A percentile compares a stretch with the other conserved stretches of the same genome.
phyloP scores from a whole-genome alignment of 2,329 filamentous ascomycete genomes.

The Sarocladiaceae sp. region DNA sequence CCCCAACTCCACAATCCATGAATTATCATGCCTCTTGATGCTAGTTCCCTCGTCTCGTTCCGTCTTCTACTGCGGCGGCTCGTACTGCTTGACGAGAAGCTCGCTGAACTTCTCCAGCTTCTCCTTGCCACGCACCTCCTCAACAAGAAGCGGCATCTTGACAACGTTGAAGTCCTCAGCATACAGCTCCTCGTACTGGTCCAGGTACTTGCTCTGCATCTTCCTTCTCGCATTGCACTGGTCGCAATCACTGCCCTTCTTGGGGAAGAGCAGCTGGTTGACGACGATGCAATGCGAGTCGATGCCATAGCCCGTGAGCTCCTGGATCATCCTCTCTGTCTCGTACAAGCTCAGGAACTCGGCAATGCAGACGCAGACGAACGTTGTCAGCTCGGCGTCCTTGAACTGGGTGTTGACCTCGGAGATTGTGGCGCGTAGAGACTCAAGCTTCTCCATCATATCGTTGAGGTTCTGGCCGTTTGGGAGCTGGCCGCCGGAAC shows the following conservation, averaged over 20 bases:
- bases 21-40: too few species aligned
- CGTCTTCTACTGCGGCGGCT: slow-evolving; percentile 57
- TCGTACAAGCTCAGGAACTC: slow-evolving; percentile 97
- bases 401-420: slow-evolving; percentile 99
- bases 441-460: slow-evolving; percentile 90
- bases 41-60: too few species aligned
- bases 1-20: too few species aligned
- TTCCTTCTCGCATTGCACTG: slow-evolving; percentile 92
- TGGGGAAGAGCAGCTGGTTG: slow-evolving; percentile 93
- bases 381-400: slow-evolving; percentile 89
- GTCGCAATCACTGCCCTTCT: slow-evolving; percentile 76
- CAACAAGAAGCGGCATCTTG: slow-evolving; percentile 91
- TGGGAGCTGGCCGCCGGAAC: slow-evolving; percentile 66
- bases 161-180: slow-evolving; percentile 96
- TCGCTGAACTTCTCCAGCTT: slow-evolving; percentile 85
- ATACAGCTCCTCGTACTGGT: slow-evolving; percentile 97
- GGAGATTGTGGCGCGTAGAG: slow-evolving; percentile 82
- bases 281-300: slow-evolving; percentile 97
- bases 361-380: slow-evolving; percentile 96
- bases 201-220: slow-evolving; percentile 99
- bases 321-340: slow-evolving; percentile 99
- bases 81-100: slow-evolving; percentile 72
- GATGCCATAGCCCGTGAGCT: slow-evolving; percentile 86
- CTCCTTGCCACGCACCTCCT: slow-evolving; percentile 94
- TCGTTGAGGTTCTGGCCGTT: slow-evolving; percentile 92